Evolutionary conservation across 257 asterid species (phyloP).

Genomic region (Solanum sejunctum): DNA sequence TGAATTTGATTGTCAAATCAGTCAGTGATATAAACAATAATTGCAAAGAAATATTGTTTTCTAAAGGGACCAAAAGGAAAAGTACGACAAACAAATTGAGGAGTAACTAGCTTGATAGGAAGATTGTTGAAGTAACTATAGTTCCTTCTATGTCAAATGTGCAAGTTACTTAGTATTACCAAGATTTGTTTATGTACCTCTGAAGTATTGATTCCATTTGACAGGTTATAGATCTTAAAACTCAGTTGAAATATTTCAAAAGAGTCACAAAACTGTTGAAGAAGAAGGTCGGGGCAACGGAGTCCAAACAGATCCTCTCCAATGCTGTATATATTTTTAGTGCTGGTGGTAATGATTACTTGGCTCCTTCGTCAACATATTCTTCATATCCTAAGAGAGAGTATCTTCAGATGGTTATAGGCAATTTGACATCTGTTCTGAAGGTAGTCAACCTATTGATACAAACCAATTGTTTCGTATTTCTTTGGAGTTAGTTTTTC

Average conservation of each 20-base stretch:
- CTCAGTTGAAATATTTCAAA: neutral
- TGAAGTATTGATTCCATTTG: neutral
- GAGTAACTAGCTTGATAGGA: neutral
- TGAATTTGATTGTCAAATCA: neutral
- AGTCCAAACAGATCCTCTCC: neutral
- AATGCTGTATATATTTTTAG: neutral
- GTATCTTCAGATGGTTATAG: slow-evolving; percentile 6
- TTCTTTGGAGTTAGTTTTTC: neutral
- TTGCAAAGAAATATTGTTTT: neutral
- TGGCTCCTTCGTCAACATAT: neutral
- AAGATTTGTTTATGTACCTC: neutral
- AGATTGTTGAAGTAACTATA: neutral
- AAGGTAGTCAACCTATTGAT: slow-evolving; percentile 1
- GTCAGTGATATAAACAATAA: too few species aligned
- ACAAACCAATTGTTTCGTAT: neutral
- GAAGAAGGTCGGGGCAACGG: neutral
- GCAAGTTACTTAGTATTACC: neutral
- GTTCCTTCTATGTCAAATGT: neutral
- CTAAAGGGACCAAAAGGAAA: neutral
- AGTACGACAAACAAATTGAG: neutral
- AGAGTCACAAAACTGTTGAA: neutral
- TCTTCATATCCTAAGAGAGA: neutral
- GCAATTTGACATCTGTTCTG: slow-evolving; percentile 11
- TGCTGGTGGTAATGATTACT: slow-evolving; percentile 1
- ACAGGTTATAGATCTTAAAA: neutral